Base-by-base conservation (phyloP, 192 early-diverging fungal species). In the Coemansia sp. region DNA sequence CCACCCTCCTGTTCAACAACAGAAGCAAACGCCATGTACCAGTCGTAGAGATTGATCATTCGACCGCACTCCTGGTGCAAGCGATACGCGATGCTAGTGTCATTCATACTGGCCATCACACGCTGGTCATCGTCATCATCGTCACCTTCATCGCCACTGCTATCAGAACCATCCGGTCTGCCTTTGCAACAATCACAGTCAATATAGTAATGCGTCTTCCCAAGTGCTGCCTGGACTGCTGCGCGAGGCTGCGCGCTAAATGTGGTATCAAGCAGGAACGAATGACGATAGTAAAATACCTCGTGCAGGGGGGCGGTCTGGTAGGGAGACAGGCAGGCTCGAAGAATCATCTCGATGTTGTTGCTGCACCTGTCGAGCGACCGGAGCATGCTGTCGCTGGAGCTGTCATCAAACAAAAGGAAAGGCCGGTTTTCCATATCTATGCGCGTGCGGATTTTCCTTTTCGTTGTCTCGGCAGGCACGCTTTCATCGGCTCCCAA, bases 31-130 rank as follows among this genome's bases (percentile, higher is more conserved):
- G 88, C 87, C 33, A 81, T 72, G 54, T 85, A 93, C 88, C 89
- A 91, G 64, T 98, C 95, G 58, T 86, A 89, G 34, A 97, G 63
- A 58, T 98, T 97, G 66, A 98, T 95, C 78, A 97, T 70, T 49
- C 87, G 81, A 3, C 93, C 92, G 63, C 89, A 97, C 50, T 97
- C 93, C 5, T 88, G 74, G 69, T 96, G 91, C 10, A 97, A 78
- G 37, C 86, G 83, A 60, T 99, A 99, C 6, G 89, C 66, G 30
- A 97, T 89, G 70, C 85, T 87, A 0, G 86, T 90, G 64, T 99
- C 96, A 40, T 89, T 78, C 60, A 87, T 80, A 24, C 80, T 83
- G 1, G 84, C 76, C 44, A 77, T 33, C 17, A 95, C 60, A 39
- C 63, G 58, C 19, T 64, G 47, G 14, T 66, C 72, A 15, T 63